These are phyloP conservation scores for Handroanthus guayacan DNA, from an alignment of 257 asterid species.

Conservation along the genomic window DNA sequence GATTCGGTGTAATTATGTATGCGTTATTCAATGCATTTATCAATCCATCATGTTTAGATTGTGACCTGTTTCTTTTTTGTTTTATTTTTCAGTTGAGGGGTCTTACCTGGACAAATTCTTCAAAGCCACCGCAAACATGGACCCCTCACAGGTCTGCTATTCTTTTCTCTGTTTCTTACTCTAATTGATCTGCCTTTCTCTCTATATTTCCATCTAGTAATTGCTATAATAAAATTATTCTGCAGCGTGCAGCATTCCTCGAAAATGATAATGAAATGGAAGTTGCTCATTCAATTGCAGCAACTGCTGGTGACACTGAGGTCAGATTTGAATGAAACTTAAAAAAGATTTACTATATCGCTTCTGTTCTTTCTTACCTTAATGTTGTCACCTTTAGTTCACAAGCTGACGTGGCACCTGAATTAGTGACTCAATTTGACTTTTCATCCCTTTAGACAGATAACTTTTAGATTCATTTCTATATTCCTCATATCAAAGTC, in stretches of 20 bases:
- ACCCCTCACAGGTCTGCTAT: slow-evolving; percentile 69
- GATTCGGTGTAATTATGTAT: slow-evolving; percentile 8
- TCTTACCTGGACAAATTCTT: slow-evolving; percentile 88
- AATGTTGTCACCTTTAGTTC: slow-evolving; percentile 17
- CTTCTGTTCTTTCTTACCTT: neutral
- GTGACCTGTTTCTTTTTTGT: slow-evolving; percentile 23
- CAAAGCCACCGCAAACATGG: slow-evolving; percentile 80
- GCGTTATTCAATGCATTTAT: slow-evolving; percentile 17
- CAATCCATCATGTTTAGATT: neutral
- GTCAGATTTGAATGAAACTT: slow-evolving; percentile 48
- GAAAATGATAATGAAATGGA: slow-evolving; percentile 95
- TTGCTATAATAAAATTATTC: slow-evolving; percentile 13
- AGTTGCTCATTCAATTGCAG: slow-evolving; percentile 95
- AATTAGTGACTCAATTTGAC: neutral
- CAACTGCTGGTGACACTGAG: slow-evolving; percentile 93
- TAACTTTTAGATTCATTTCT: neutral
- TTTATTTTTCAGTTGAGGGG: slow-evolving; percentile 66
- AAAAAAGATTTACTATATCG: neutral
- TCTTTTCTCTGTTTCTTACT: slow-evolving; percentile 1
- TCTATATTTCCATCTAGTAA: slow-evolving; percentile 29
- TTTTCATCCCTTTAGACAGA: neutral
- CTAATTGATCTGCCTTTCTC: neutral
- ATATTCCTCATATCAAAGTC: neutral
- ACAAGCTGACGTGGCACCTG: slow-evolving; percentile 10
- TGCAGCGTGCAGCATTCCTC: slow-evolving; percentile 90